Base-by-base conservation (phyloP, 495 filamentous ascomycete genomes). In the Neurospora intermedia region DNA sequence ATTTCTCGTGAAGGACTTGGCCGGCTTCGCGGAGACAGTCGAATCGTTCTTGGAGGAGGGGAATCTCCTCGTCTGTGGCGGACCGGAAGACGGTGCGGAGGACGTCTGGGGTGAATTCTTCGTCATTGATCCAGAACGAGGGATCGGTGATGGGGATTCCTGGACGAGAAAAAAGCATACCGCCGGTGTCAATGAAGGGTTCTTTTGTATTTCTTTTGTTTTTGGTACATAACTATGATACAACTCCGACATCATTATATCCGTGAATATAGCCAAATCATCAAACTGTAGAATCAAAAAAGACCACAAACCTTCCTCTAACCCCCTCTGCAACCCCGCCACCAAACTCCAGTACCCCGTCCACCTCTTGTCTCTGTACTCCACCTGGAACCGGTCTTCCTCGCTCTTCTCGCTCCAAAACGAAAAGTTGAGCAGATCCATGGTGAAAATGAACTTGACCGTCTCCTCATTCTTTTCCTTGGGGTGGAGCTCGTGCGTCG, bases 271-370 rank as follows among this genome's bases (percentile, higher is more conserved):
- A 35, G 31, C 31, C 31, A 35, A 35, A 35, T 35, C 31, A 35
- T 2, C 31, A 35, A 35, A 35, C 31, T 35, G 2, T n/a, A n/a
- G 31, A 35, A 35, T 4, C 38, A 39, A 39, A 0, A 39, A 39
- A 54, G 27, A n/a, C 69, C 40, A 46, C 84, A 74, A 76, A 91
- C 93, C 92, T 85, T 98, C 95, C 73, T 98, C 96, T 59, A 98
- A 81, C 11, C 94, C 96, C 77, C 96, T 86, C 79, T 92, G 91
- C 77, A 99, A 79, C 23, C 89, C 88, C 59, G 96, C 96, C 39
- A 98, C 92, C 71, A 99, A 82, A 79, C 94, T 97, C 91, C 93
- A 97, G 78, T 99, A 99, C 39, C 96, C 96, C 3, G 94, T 97
- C 92, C 93, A 97, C 71, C 81, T 88, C 81, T 89, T 90, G 39